A percentile compares a stretch with the other conserved stretches of the same genome.
These are phyloP conservation scores for Aspergillus sp. DNA, from an alignment of 2,329 filamentous ascomycete genomes.

Conservation along the genomic window DNA sequence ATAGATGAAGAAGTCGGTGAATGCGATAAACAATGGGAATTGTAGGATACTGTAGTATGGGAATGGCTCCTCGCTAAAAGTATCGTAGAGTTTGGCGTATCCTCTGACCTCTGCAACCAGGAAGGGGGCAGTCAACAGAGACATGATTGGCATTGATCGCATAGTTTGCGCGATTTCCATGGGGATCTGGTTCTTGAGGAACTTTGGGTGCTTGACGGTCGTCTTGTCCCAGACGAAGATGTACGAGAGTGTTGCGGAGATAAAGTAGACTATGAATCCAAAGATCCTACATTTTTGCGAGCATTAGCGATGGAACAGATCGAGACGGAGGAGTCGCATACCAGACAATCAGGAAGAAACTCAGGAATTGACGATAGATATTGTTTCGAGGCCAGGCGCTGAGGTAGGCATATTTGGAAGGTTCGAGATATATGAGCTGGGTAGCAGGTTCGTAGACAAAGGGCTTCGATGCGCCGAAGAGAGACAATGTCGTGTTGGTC, in stretches of 20 bases:
- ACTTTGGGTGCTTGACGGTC: slow-evolving; percentile 87
- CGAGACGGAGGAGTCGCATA: slow-evolving; percentile 48
- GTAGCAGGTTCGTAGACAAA: slow-evolving; percentile 72
- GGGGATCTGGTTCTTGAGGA: slow-evolving; percentile 88
- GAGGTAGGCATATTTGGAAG: slow-evolving; percentile 76
- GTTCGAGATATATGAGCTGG: slow-evolving; percentile 69
- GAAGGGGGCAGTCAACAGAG: slow-evolving; percentile 77
- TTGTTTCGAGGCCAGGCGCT: slow-evolving; percentile 80
- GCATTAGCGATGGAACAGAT: slow-evolving; percentile 12
- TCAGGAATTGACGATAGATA: slow-evolving; percentile 71
- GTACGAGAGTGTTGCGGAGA: slow-evolving; percentile 83
- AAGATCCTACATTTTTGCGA: slow-evolving; percentile 69
- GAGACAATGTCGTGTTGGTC: slow-evolving; percentile 58
- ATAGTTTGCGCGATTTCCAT: slow-evolving; percentile 84
- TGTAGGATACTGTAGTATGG: slow-evolving; percentile 78
- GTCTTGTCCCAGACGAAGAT: slow-evolving; percentile 89
- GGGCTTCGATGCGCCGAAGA: slow-evolving; percentile 56
- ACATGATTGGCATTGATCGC: slow-evolving; percentile 78
- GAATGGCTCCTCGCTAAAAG: slow-evolving; percentile 74
- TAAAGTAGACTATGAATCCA: slow-evolving; percentile 80
- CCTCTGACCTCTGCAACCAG: slow-evolving; percentile 85
- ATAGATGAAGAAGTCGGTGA: slow-evolving; percentile 91
- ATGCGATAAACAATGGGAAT: slow-evolving; percentile 84
- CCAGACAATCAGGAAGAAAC: slow-evolving; percentile 86
- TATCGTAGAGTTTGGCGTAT: slow-evolving; percentile 85